Conservation (phyloP, 768 basidiomycete species). For the Candolleomyces aberdarensis region DNA sequence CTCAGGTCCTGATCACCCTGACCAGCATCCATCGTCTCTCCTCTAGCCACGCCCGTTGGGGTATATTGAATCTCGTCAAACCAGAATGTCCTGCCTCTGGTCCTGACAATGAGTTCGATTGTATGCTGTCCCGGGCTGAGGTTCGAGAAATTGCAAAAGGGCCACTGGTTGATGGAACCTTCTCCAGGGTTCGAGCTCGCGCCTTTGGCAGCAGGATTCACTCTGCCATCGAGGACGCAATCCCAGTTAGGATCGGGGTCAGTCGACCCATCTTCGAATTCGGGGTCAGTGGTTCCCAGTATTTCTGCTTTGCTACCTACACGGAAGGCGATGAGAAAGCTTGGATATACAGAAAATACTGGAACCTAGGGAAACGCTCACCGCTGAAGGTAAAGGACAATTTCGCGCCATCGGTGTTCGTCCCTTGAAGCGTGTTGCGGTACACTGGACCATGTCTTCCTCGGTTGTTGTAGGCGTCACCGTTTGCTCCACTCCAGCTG, state of each 20-base stretch:
- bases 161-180: background rate
- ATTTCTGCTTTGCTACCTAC: background rate
- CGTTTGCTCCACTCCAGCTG: background rate
- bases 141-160: background rate
- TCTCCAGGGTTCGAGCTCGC: background rate
- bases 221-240: background rate
- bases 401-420: background rate
- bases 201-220: background rate
- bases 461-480: background rate
- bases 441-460: background rate
- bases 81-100: background rate
- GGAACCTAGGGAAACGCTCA: background rate
- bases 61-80: background rate
- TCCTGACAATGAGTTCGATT: background rate
- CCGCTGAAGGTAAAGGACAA: background rate
- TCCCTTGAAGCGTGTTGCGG: background rate
- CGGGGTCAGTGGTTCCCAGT: background rate
- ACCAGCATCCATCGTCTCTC: background rate
- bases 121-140: background rate
- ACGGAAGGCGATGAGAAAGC: background rate
- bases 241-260: background rate
- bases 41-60: background rate
- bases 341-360: background rate
- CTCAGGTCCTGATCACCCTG: background rate
- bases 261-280: background rate